Evolutionary conservation across 2,329 filamentous ascomycete genomes (phyloP), one percentile per base, ranked within the genome.

Genomic region (Daldinia sp.): DNA sequence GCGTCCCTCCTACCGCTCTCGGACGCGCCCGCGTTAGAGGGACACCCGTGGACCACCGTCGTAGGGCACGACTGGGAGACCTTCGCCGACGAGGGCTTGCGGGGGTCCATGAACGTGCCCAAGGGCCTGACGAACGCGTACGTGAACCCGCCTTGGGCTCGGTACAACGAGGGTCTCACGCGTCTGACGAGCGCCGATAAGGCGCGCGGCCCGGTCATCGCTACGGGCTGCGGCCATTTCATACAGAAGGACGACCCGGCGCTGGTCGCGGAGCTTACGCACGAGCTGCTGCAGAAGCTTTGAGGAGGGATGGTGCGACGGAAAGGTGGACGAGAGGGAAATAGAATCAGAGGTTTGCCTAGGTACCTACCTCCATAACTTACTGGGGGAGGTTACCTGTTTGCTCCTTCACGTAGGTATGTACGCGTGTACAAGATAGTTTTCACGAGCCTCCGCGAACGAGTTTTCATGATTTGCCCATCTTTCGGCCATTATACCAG

Each of bases 231-330:
- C 37, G 86, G 86, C 0, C 86, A 88, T 74, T 88, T 88, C 63
- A 82, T 89, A 26, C 87, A 89, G 70, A 79, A 77, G 39, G 86
- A 88, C 67, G 82, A 84, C 30, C 86, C 87, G 2, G 77, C 65
- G 0, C 79, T 84, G 63, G 84, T 86, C 6, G 74, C 81, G 13
- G 60, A 68, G 53, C 64, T 76, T 23, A 63, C 64, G 51, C 69
- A 48, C 9, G 48, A 63, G 13, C 60, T 77, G 66, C 42, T 77
- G 1, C 42, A 15, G 53, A 60, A 53, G n/a, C 12, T 69, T 2
- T 23, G 2, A 23, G 20, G 55, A 56, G 33, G 20, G 10, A 18
- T 33, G 28, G 46, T 2, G 46, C n/a, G 56, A 26, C 10, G 23
- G 4, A 37, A 41, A 35, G 23, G 44, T 28, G 35, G 4, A 15